Percentiles rank a stretch among this genome's conserved stretches.
These are phyloP conservation scores for Agrocybe pediades DNA, from an alignment of 768 basidiomycete genomes.

Conservation along the genomic window DNA sequence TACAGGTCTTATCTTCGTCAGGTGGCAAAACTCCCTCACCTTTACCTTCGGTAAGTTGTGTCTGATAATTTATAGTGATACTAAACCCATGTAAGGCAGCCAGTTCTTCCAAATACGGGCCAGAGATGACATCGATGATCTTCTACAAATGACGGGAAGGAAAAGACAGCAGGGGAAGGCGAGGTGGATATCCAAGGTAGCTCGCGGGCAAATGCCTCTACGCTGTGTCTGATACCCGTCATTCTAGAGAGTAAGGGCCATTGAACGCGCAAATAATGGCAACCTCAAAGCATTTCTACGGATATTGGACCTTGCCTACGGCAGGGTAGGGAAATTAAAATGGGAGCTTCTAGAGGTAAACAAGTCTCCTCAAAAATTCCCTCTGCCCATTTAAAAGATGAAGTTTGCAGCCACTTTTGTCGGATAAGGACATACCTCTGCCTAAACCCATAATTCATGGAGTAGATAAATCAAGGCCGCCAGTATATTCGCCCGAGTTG, in stretches of 20 bases:
- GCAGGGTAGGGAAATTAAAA: conserved; percentile 69
- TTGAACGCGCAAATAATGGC: conserved; percentile 58
- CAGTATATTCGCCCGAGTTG: conserved; percentile 65
- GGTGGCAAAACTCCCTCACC: conserved; percentile 40
- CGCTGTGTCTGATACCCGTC: conserved; percentile 1
- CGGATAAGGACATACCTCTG: conserved; percentile 40
- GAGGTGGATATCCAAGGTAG: conserved; percentile 56
- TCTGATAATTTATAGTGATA: background rate
- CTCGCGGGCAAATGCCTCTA: conserved; percentile 1
- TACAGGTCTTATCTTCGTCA: conserved; percentile 46
- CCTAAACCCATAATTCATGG: conserved; percentile 53
- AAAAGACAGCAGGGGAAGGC: conserved; percentile 40
- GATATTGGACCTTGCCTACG: conserved; percentile 73
- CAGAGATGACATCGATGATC: conserved; percentile 55
- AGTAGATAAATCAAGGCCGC: conserved; percentile 59
- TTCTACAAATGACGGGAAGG: conserved; percentile 35
- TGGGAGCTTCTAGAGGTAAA: conserved; percentile 70
- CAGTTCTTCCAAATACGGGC: conserved; percentile 66
- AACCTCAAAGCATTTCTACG: conserved; percentile 50
- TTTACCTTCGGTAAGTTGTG: conserved; percentile 40
- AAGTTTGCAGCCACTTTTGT: conserved; percentile 51
- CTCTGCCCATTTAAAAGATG: background rate
- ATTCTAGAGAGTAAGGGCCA: conserved; percentile 50
- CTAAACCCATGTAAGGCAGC: conserved; percentile 33
- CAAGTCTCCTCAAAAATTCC: background rate